Evolutionary conservation across 106 monocot genomes (phyloP).

Genomic region (Dendrobium nobile): DNA sequence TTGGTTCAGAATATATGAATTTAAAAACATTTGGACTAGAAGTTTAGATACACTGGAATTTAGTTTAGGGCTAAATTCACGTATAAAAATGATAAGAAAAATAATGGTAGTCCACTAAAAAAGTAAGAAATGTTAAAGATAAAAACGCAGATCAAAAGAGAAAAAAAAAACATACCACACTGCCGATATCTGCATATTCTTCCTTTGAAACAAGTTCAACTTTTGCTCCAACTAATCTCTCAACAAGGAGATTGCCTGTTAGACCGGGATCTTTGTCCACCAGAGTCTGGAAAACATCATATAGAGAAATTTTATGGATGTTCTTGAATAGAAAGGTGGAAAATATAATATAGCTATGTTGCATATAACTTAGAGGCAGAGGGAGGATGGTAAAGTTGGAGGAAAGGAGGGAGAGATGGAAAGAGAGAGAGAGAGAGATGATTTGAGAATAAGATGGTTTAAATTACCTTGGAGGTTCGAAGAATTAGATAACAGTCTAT

Average conservation of each 20-base stretch:
- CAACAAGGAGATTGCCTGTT: slow-evolving; percentile 89
- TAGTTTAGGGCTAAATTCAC: background rate
- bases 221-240: slow-evolving; percentile 88
- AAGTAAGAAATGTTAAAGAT: background rate
- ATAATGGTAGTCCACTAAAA: background rate
- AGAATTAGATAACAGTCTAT: slow-evolving; percentile 87
- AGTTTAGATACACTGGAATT: background rate
- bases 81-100: background rate
- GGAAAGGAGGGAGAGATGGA: background rate
- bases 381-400: background rate
- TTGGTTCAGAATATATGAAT: background rate
- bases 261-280: slow-evolving; percentile 90
- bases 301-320: background rate
- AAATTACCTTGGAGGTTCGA: slow-evolving; percentile 85
- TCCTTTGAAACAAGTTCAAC: slow-evolving; percentile 94
- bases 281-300: slow-evolving; percentile 33
- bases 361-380: background rate
- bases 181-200: slow-evolving; percentile 88
- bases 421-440: background rate
- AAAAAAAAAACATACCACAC: slow-evolving; percentile 54
- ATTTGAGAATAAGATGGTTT: background rate
- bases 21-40: background rate
- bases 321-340: background rate
- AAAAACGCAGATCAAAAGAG: background rate
- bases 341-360: background rate